Percentiles rank a stretch among this genome's conserved stretches.
Conservation (phyloP, 2,329 filamentous ascomycete species). For the Bipolaris gigantea region DNA sequence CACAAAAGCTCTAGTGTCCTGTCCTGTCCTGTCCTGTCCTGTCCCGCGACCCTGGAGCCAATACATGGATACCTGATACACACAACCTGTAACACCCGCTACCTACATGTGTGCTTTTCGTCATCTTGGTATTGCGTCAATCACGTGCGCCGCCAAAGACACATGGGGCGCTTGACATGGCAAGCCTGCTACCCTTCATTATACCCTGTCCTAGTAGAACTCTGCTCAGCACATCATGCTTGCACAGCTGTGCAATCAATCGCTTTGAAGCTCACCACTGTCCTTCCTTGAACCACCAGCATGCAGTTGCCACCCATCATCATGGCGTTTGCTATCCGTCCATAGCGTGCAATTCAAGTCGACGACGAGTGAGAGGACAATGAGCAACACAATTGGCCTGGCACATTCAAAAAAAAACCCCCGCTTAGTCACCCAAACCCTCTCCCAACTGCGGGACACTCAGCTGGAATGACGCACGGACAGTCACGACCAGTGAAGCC, state of each 20-base stretch:
- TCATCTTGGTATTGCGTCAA: not conserved
- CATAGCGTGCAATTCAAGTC: not conserved
- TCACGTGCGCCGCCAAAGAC: not conserved
- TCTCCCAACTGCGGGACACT: conserved; percentile 12
- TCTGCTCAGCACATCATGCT: too few relatives aligned
- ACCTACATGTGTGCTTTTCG: not conserved
- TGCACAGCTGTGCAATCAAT: too few relatives aligned
- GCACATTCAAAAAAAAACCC: not conserved
- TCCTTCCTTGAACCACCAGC: not conserved
- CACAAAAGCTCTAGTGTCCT: too few relatives aligned
- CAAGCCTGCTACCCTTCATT: not conserved
- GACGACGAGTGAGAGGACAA: not conserved
- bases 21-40: too few relatives aligned
- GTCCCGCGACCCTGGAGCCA: not conserved
- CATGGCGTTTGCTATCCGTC: not conserved
- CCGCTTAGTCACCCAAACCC: conserved; percentile 14
- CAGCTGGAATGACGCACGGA: conserved; percentile 14
- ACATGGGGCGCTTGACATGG: not conserved
- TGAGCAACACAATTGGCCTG: not conserved
- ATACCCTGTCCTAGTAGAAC: not conserved
- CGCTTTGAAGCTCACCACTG: too few relatives aligned
- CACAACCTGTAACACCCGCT: not conserved
- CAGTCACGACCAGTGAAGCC: conserved; percentile 22
- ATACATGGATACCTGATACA: not conserved
- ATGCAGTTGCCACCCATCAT: not conserved